A percentile compares a stretch with the other conserved stretches of the same genome.
Evolutionary conservation across 805 yeast genomes (phyloP).

Genomic region (Nakazawaea holstii): DNA sequence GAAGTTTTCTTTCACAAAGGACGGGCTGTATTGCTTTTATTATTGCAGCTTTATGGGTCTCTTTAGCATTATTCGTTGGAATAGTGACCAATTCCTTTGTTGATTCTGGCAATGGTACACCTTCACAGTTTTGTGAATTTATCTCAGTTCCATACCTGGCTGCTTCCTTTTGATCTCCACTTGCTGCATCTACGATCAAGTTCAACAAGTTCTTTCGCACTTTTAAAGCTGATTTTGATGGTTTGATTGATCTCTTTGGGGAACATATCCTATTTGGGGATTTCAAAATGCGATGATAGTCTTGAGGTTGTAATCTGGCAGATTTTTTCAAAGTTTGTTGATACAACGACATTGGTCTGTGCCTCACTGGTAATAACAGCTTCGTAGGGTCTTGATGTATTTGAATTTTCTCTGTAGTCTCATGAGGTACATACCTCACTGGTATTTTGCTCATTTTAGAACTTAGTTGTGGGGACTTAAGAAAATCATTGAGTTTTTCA

Average conservation of each 20-base stretch:
- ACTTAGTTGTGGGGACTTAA: neutral
- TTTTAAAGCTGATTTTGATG: conserved; percentile 29
- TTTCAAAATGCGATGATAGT: conserved; percentile 11
- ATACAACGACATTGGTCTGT: neutral
- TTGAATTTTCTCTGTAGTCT: neutral
- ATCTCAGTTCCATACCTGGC: conserved; percentile 66
- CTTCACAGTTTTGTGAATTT: conserved; percentile 56
- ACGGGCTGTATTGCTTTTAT: conserved; percentile 25
- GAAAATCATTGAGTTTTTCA: conserved; percentile 3
- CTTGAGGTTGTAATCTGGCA: conserved; percentile 11
- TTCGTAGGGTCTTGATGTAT: conserved; percentile 10
- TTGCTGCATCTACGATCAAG: conserved; percentile 55
- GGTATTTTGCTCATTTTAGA: conserved; percentile 6
- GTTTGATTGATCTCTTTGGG: conserved; percentile 28
- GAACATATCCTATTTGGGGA: conserved; percentile 40
- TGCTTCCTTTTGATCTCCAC: conserved; percentile 57
- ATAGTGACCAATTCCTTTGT: conserved; percentile 55
- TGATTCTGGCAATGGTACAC: conserved; percentile 56
- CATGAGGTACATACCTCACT: conserved; percentile 1
- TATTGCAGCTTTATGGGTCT: conserved; percentile 28
- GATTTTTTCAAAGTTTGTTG: conserved; percentile 8
- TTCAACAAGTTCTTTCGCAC: conserved; percentile 29
- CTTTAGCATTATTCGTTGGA: conserved; percentile 35
- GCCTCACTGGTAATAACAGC: neutral
- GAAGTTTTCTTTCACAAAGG: neutral